Conservation (phyloP, 768 basidiomycete genomes). For the Sistotremastrum suecicum region DNA sequence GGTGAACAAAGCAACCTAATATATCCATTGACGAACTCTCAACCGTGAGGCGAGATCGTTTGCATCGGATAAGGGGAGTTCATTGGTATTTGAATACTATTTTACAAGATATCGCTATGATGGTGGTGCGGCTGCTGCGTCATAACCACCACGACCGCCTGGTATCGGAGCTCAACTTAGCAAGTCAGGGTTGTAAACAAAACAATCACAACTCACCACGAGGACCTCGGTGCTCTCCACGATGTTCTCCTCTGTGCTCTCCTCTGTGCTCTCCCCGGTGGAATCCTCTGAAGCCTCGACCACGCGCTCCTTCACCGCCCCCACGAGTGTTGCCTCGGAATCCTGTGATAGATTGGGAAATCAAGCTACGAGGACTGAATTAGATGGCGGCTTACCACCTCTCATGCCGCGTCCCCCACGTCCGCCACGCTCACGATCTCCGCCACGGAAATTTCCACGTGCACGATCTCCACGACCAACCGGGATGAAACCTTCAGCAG, state of each 20-base stretch:
- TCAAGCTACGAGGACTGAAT: background rate
- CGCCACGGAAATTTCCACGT: slow-evolving; percentile 27
- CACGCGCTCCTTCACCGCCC: slow-evolving; percentile 27
- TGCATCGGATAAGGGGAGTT: no score
- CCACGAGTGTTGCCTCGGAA: slow-evolving; percentile 24
- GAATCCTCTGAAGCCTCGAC: slow-evolving; percentile 28
- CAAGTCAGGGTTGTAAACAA: no score
- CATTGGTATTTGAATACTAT: no score
- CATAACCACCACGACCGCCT: no score
- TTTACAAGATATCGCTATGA: no score
- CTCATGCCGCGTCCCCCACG: slow-evolving; percentile 8
- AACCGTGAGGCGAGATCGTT: no score
- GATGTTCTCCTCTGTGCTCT: slow-evolving; percentile 17
- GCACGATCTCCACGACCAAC: slow-evolving; percentile 17
- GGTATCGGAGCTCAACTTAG: no score
- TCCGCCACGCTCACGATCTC: slow-evolving; percentile 17
- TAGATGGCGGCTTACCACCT: slow-evolving; percentile 11
- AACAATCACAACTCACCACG: no score
- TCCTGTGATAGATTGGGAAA: background rate
- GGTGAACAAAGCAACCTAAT: no score
- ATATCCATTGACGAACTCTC: no score
- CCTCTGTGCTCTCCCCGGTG: slow-evolving; percentile 25
- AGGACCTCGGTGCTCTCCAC: no score
- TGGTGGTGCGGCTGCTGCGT: no score
- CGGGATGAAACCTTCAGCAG: slow-evolving; percentile 38